A percentile compares a stretch with the other conserved stretches of the same genome.
phyloP scores from a whole-genome alignment of 2,329 filamentous ascomycete species.

The Plectosphaerella plurivora region DNA sequence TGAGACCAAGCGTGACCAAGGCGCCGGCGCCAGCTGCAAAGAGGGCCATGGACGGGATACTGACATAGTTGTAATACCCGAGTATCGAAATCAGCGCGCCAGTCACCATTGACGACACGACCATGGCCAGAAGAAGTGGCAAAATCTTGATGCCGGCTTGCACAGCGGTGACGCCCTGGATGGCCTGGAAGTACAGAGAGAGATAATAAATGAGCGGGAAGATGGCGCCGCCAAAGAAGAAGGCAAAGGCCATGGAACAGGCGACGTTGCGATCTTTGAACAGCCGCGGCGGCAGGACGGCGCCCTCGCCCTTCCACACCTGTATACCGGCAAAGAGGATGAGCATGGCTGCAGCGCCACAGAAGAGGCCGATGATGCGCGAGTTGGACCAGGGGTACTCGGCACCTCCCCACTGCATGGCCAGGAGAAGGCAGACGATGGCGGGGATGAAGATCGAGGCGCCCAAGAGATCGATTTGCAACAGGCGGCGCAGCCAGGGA shows the following conservation, averaged over 20 bases:
- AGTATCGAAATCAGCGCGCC: conserved; percentile 36
- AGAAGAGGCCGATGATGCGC: conserved; percentile 46
- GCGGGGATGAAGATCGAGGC: conserved; percentile 45
- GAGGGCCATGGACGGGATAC: conserved; percentile 35
- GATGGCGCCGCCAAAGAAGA: conserved; percentile 47
- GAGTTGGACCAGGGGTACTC: conserved; percentile 45
- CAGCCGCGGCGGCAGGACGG: conserved; percentile 43
- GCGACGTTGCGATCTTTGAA: conserved; percentile 38
- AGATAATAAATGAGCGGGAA: conserved; percentile 51
- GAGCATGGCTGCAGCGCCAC: conserved; percentile 40
- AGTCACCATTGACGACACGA: conserved; percentile 39
- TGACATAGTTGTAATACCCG: conserved; percentile 37
- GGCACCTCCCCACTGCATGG: conserved; percentile 53
- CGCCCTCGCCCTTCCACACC: conserved; percentile 40
- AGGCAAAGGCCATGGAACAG: conserved; percentile 34
- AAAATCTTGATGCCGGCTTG: conserved; percentile 51
- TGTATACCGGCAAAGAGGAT: conserved; percentile 42
- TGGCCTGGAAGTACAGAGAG: conserved; percentile 49
- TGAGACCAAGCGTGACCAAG: conserved; percentile 45
- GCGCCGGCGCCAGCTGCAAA: conserved; percentile 46
- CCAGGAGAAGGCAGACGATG: conserved; percentile 48
- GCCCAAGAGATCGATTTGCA: conserved; percentile 45
- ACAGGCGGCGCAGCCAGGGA: conserved; percentile 30
- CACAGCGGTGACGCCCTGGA: conserved; percentile 47
- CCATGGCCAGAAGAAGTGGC: conserved; percentile 46